A percentile compares a stretch with the other conserved stretches of the same genome.
phyloP scores from a whole-genome alignment of 1,284 basidiomycete species.

The Vanrija humicola region DNA sequence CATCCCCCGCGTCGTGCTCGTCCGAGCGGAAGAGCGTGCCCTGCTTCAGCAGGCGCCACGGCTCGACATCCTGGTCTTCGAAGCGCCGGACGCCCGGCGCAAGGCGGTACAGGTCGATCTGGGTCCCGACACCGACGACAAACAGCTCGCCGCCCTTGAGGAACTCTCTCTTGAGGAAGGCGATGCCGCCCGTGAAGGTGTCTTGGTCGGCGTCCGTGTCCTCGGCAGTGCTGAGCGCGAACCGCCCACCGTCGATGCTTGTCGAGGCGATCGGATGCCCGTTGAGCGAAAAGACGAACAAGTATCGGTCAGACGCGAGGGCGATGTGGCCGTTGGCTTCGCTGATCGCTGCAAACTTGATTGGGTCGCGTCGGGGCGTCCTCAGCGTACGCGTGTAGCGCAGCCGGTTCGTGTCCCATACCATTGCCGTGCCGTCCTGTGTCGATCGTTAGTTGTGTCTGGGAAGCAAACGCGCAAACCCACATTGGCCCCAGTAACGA shows the following conservation, averaged over 20 bases:
- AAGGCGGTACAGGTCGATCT: constrained; percentile 28
- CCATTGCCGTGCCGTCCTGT: constrained; percentile 69
- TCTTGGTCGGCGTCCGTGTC: constrained; percentile 7
- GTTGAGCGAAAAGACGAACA: constrained; percentile 48
- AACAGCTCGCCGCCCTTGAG: constrained; percentile 37
- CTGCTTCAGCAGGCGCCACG: constrained; percentile 42
- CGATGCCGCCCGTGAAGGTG: constrained; percentile 41
- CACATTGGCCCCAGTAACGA: constrained; percentile 71
- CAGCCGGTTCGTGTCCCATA: constrained; percentile 88
- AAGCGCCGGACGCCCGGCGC: constrained; percentile 27
- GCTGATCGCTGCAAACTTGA: constrained; percentile 72
- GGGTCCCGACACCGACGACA: constrained; percentile 36
- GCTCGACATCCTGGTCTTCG: constrained; percentile 29
- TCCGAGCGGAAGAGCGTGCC: constrained; percentile 34
- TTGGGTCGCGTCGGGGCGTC: constrained; percentile 57
- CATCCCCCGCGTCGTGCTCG: constrained; percentile 19
- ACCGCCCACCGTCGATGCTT: constrained; percentile 19
- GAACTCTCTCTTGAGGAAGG: constrained; percentile 45
- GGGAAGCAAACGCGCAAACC: constrained; percentile 7
- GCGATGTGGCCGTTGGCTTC: constrained; percentile 64
- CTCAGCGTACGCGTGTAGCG: constrained; percentile 70
- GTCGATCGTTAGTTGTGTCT: background rate
- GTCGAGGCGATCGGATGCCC: constrained; percentile 45
- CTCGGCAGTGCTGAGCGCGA: constrained; percentile 1
- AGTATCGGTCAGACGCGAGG: constrained; percentile 30